A percentile compares a stretch with the other conserved stretches of the same genome.
Evolutionary conservation across 2,329 filamentous ascomycete species (phyloP).

Genomic region (Zymoseptoria tritici): DNA sequence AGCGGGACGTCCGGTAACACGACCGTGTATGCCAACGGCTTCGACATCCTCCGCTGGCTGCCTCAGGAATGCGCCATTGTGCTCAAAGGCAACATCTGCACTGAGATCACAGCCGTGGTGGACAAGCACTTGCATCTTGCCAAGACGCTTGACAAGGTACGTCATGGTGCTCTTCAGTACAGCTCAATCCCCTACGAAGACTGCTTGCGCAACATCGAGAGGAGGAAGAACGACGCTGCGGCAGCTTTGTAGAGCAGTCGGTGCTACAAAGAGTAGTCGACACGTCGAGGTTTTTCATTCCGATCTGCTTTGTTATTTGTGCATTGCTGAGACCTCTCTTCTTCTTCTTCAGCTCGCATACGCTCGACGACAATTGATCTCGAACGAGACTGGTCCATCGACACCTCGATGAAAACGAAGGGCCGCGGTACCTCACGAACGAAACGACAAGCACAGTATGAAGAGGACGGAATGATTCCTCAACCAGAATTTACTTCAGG

Average conservation of each 20-base stretch:
- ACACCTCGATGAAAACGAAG: background rate
- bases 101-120: constrained; percentile 36
- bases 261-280: background rate
- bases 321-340: background rate
- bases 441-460: background rate
- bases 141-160: constrained; percentile 36
- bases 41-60: constrained; percentile 41
- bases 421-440: background rate
- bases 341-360: constrained; percentile 23
- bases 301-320: background rate
- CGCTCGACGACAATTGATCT: constrained; percentile 28
- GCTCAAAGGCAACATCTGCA: constrained; percentile 34
- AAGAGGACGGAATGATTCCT: background rate
- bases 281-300: background rate
- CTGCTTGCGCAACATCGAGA: background rate
- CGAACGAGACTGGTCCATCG: constrained; percentile 21
- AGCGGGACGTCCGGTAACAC: constrained; percentile 30
- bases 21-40: constrained; percentile 41
- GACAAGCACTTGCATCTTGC: constrained; percentile 36
- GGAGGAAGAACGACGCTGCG: constrained; percentile 1
- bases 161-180: constrained; percentile 7
- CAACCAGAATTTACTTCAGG: background rate
- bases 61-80: constrained; percentile 36
- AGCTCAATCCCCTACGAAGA: background rate
- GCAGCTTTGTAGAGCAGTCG: background rate